phyloP scores from a whole-genome alignment of 2,329 filamentous ascomycete genomes.

The Cadophora malorum region DNA sequence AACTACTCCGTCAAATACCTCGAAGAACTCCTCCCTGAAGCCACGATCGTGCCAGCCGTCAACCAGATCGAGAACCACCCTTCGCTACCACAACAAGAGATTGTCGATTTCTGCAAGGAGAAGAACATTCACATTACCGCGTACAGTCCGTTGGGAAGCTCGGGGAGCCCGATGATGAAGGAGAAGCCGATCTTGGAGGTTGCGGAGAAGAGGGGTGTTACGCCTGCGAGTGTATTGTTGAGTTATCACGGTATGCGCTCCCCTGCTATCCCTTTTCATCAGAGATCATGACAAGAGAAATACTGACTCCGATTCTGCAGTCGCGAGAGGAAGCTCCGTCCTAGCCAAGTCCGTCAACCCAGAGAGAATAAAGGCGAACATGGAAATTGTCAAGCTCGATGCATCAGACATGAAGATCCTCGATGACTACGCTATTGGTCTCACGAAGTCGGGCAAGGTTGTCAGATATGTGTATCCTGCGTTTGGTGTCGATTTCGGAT shows the following conservation, averaged over 20 bases:
- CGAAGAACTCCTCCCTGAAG: slow-evolving; percentile 48
- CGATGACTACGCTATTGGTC: slow-evolving; percentile 58
- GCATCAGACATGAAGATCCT: slow-evolving; percentile 65
- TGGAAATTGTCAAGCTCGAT: slow-evolving; percentile 69
- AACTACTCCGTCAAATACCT: slow-evolving; percentile 48
- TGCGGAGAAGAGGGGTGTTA: slow-evolving; percentile 67
- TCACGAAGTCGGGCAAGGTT: slow-evolving; percentile 56
- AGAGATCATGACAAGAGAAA: neutral
- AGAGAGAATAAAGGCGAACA: slow-evolving; percentile 72
- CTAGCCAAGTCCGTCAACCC: slow-evolving; percentile 76
- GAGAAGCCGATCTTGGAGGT: slow-evolving; percentile 67
- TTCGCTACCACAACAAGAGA: slow-evolving; percentile 59
- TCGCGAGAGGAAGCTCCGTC: slow-evolving; percentile 72
- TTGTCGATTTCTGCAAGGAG: slow-evolving; percentile 56
- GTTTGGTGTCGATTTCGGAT: slow-evolving; percentile 72
- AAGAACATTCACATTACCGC: slow-evolving; percentile 59
- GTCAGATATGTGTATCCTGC: slow-evolving; percentile 72
- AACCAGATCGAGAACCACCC: slow-evolving; percentile 69
- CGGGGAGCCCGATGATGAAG: slow-evolving; percentile 55
- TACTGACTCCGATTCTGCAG: slow-evolving; percentile 48
- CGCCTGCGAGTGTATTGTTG: slow-evolving; percentile 68
- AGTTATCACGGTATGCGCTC: slow-evolving; percentile 71
- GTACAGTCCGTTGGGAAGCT: slow-evolving; percentile 53
- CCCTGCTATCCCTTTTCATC: neutral
- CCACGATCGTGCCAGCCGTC: slow-evolving; percentile 56